Evolutionary conservation across 2,329 filamentous ascomycete species (phyloP).

Genomic region (Trichoderma aggressivum): DNA sequence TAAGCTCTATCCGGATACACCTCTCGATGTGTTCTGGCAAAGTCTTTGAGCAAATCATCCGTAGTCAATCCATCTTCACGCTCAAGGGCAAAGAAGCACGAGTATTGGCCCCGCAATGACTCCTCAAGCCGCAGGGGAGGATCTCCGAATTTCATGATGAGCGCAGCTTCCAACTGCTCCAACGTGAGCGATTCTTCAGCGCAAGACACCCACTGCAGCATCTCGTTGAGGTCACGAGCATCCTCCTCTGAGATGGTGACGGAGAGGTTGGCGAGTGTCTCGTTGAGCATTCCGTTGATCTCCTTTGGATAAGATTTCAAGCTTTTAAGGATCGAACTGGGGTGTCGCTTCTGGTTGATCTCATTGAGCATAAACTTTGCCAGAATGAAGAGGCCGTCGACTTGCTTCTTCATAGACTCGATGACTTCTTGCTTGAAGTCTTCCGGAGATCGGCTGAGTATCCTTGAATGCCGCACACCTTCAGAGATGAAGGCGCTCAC

Average conservation of each 20-base stretch:
- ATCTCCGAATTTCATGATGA: conserved; percentile 43
- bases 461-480: conserved; percentile 38
- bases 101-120: conserved; percentile 42
- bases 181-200: conserved; percentile 43
- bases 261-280: conserved; percentile 42
- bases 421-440: conserved; percentile 39
- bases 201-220: conserved; percentile 45
- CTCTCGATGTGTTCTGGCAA: conserved; percentile 32
- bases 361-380: conserved; percentile 51
- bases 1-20: conserved; percentile 22
- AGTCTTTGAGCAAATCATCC: conserved; percentile 39
- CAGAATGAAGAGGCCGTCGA: conserved; percentile 47
- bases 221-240: conserved; percentile 43
- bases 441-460: conserved; percentile 33
- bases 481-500: conserved; percentile 42
- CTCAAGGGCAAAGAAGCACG: conserved; percentile 45
- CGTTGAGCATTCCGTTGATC: conserved; percentile 41
- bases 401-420: conserved; percentile 39
- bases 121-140: conserved; percentile 41
- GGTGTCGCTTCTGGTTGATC: conserved; percentile 43
- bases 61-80: conserved; percentile 44
- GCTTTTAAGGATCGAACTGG: conserved; percentile 42
- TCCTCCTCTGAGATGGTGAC: conserved; percentile 38
- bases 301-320: conserved; percentile 44
- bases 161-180: conserved; percentile 42